Evolutionary conservation across 768 basidiomycete genomes (phyloP), one percentile per base, ranked within the genome.

Genomic region (Wakefieldia striispora): DNA sequence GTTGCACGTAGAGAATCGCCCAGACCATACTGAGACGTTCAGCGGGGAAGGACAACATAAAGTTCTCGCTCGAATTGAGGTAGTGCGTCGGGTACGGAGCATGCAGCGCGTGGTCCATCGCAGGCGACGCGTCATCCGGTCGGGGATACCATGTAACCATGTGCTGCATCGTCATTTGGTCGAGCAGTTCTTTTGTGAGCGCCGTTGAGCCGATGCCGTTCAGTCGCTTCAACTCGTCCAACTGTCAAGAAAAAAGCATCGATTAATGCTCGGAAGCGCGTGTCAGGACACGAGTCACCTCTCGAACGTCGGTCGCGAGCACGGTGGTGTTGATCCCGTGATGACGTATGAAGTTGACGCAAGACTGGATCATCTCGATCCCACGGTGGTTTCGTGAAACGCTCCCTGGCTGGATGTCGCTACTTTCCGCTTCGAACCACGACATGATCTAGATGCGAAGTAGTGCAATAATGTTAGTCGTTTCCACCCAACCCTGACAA

Each of bases 281-380:
- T 12, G 6, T 29, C 29, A 13, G 29, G 29, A 29, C 11, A 13
- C 29, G 29, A 58, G 65, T 47, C 49, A 77, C 80, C 62, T 65
- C 58, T 42, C 76, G 70, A 44, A 78, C 70, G 34, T 74, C 68
- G 12, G 68, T 66, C 19, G 73, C 73, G 47, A 79, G 64, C 34
- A 78, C 45, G 37, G 69, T 72, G 1, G 74, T 70, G 55, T 67
- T 65, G 57, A 78, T 56, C 5, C 66, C 54, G 45, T 75, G 70
- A 21, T 59, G 57, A 34, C 59, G 69, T 58, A 82, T 72, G 58
- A 75, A 81, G 17, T 64, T 67, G 12, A 71, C 59, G 19, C 72
- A 78, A 0, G 75, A 64, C 47, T 75, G 75, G 26, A 83, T 75
- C 10, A 67, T 59, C 49, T 77, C 69, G 19, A 80, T 69, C 17